Percentiles rank a stretch among this genome's conserved stretches.
Evolutionary conservation across 371 early-diverging fungal genomes (phyloP).

Genomic region (Mucor indicus): DNA sequence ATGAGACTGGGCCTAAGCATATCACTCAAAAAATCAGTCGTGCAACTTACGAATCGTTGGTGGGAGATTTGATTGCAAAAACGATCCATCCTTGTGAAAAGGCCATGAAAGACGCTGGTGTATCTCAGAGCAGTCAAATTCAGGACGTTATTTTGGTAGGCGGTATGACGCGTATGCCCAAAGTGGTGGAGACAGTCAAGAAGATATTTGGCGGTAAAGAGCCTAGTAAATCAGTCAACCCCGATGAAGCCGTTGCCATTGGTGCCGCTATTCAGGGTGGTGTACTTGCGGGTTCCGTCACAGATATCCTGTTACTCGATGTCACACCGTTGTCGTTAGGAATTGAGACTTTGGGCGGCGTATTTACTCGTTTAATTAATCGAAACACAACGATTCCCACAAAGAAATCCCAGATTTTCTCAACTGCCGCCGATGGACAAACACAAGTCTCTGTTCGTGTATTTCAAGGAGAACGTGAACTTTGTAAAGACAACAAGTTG

Average conservation of each 20-base stretch:
- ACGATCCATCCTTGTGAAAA: slow-evolving; percentile 95
- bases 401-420: slow-evolving; percentile 99
- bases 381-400: slow-evolving; percentile 99
- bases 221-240: slow-evolving; percentile 95
- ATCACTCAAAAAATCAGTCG: slow-evolving; percentile 92
- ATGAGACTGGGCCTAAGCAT: slow-evolving; percentile 93
- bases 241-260: slow-evolving; percentile 99
- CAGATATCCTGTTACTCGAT: slow-evolving; percentile 94
- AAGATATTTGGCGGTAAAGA: slow-evolving; percentile 86
- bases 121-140: slow-evolving; percentile 77
- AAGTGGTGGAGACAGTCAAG: slow-evolving; percentile 93
- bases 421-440: slow-evolving; percentile 99
- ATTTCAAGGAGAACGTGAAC: slow-evolving; percentile 99
- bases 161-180: slow-evolving; percentile 99
- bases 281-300: slow-evolving; percentile 94
- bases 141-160: slow-evolving; percentile 99
- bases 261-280: slow-evolving; percentile 99
- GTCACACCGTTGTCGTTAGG: slow-evolving; percentile 99
- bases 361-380: slow-evolving; percentile 96
- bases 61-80: slow-evolving; percentile 79
- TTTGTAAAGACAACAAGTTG: slow-evolving; percentile 96
- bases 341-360: slow-evolving; percentile 96
- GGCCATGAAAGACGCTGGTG: slow-evolving; percentile 95
- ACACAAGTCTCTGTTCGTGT: slow-evolving; percentile 97
- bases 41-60: slow-evolving; percentile 87